Percentiles rank a stretch among this genome's conserved stretches.
These are phyloP conservation scores for Paramarasmius palmivorus DNA, from an alignment of 1,284 basidiomycete genomes.

Conservation along the genomic window DNA sequence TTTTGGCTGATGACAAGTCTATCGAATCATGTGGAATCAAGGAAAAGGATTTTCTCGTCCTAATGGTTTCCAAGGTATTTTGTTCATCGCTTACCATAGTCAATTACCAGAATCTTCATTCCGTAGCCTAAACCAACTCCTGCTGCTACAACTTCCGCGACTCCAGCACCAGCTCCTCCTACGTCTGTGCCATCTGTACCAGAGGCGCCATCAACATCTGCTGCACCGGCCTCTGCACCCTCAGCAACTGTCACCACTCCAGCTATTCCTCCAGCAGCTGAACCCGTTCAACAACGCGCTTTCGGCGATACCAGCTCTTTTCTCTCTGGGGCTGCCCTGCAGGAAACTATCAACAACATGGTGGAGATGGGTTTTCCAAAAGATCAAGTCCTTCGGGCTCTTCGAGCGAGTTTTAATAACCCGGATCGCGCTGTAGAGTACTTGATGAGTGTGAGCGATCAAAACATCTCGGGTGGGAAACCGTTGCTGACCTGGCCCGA, in stretches of 20 bases:
- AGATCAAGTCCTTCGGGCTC: conserved; percentile 83
- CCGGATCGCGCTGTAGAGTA: conserved; percentile 98
- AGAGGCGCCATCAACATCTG: conserved; percentile 22
- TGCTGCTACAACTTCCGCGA: conserved; percentile 26
- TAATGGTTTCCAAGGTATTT: conserved; percentile 95
- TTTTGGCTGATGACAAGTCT: conserved; percentile 87
- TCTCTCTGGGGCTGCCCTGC: conserved; percentile 75
- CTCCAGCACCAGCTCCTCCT: conserved; percentile 21
- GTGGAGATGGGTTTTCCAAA: conserved; percentile 94
- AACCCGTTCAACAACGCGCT: conserved; percentile 29
- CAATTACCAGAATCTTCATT: conserved; percentile 4
- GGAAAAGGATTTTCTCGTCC: conserved; percentile 98
- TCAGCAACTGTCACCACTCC: conserved; percentile 39
- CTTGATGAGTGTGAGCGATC: conserved; percentile 78
- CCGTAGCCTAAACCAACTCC: conserved; percentile 60
- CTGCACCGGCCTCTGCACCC: conserved; percentile 36
- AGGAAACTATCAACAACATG: conserved; percentile 80
- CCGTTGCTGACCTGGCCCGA: conserved; percentile 12
- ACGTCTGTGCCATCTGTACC: not conserved
- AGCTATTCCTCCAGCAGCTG: conserved; percentile 31
- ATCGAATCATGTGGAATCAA: conserved; percentile 91
- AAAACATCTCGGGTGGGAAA: conserved; percentile 5
- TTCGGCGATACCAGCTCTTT: conserved; percentile 59
- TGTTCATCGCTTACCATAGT: conserved; percentile 1
- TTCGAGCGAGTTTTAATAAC: conserved; percentile 97